phyloP scores from a whole-genome alignment of 352 stramenopile genomes.

The Paralagenidium karlingii region DNA sequence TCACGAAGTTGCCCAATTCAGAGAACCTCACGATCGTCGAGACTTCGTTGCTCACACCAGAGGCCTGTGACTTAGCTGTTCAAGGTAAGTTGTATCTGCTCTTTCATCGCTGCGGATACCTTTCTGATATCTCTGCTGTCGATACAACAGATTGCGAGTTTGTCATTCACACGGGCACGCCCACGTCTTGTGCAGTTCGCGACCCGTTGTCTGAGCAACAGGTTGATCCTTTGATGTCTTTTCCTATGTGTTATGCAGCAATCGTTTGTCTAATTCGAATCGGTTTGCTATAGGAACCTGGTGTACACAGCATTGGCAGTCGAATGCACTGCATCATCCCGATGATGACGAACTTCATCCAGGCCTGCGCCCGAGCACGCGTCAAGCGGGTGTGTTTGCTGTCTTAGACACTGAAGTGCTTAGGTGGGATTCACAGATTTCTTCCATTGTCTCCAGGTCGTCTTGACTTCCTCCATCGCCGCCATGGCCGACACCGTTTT shows the following conservation, averaged over 20 bases:
- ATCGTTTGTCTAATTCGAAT: neutral
- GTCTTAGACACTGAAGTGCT: neutral
- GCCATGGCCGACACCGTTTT: slow-evolving; percentile 74
- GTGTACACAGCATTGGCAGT: slow-evolving; percentile 80
- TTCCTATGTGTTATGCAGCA: neutral
- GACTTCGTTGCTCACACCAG: slow-evolving; percentile 75
- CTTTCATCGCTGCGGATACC: neutral
- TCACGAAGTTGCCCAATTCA: slow-evolving; percentile 53
- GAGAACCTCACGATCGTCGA: slow-evolving; percentile 82
- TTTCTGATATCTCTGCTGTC: neutral
- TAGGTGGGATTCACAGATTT: neutral
- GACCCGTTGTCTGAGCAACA: slow-evolving; percentile 75
- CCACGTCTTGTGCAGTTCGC: slow-evolving; percentile 75
- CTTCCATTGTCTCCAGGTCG: slow-evolving; percentile 14
- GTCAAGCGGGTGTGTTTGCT: slow-evolving; percentile 41
- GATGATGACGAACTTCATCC: slow-evolving; percentile 89
- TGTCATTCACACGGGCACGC: slow-evolving; percentile 82
- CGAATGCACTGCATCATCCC: slow-evolving; percentile 86
- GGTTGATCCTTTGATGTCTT: slow-evolving; percentile 1
- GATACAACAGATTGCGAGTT: slow-evolving; percentile 72
- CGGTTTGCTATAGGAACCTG: slow-evolving; percentile 26
- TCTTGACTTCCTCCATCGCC: slow-evolving; percentile 76
- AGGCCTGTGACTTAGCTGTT: slow-evolving; percentile 80
- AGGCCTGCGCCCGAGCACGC: slow-evolving; percentile 61
- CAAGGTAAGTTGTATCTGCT: slow-evolving; percentile 13